Evolutionary conservation across 1,139 yeast genomes (phyloP), one percentile per base, ranked within the genome.

Genomic region (Yamadazyma dushanensis): DNA sequence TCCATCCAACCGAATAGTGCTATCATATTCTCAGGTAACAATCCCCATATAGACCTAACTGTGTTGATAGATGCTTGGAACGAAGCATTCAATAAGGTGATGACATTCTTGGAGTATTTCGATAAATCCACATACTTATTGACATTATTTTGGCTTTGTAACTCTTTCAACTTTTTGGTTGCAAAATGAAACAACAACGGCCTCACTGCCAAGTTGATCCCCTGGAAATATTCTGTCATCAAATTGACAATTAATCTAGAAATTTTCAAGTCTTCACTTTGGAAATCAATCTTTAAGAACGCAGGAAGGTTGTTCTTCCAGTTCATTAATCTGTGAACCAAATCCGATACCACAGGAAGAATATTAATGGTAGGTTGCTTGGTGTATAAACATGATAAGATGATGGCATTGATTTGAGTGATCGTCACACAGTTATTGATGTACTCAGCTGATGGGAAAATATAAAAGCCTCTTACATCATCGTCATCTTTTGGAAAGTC

Each of bases 1-100:
- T 87, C 96, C 88, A 86, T 83, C 70, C 89, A 86, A 1, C 95
- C 95, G 63, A 84, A 86, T 27, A 84, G 60, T 0, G 95, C 92
- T 19, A 85, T 83, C 85, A 83, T 81, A 45, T 83, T 82, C 39
- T 81, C 83, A 0, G 85, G 83, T 50, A 82, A 63, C 32, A 86
- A 63, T 0, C 83, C 80, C 86, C 90, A 82, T 4, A 85, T 66
- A 1, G 85, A 77, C 43, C 87, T 70, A 30, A 87, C 79, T 0
- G 92, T 81, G 51, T 85, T 85, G 32, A 85, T 82, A 0, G 94
- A 84, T 0, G 94, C 95, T 50, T 85, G 92, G 56, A 86, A 78
- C 1, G 95, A 84, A 3, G 94, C 84, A 57, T 86, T 86, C 41
- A 87, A 61, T 32, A 87, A 62, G 0, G 85, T 78, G 13, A 83